phyloP scores from a whole-genome alignment of 2,329 filamentous ascomycete species.

The Scedosporium boydii region DNA sequence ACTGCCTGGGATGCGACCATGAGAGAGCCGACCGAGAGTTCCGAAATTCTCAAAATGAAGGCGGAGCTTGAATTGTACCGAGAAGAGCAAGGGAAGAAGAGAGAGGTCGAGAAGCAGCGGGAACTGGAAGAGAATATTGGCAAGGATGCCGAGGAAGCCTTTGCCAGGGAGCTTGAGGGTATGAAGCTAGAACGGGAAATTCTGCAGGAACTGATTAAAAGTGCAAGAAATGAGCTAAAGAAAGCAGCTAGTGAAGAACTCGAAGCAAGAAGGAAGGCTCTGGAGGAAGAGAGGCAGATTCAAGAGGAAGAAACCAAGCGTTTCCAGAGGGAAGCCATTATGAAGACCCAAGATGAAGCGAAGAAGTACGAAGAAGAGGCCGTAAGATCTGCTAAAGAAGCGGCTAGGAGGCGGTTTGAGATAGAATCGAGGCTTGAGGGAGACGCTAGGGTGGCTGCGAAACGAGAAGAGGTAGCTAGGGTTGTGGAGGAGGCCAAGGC shows the following conservation, averaged over 20 bases:
- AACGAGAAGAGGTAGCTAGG: slow-evolving; percentile 29
- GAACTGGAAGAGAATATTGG: slow-evolving; percentile 35
- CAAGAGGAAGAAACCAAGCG: slow-evolving; percentile 31
- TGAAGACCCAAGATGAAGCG: slow-evolving; percentile 33
- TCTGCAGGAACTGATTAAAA: slow-evolving; percentile 19
- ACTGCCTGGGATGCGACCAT: too few relatives aligned
- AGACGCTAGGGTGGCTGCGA: slow-evolving; percentile 33
- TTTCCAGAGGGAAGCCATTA: slow-evolving; percentile 15
- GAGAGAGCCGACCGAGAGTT: slow-evolving; percentile 26
- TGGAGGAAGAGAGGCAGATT: slow-evolving; percentile 25
- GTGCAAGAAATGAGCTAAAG: slow-evolving; percentile 27
- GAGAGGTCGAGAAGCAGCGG: slow-evolving; percentile 32
- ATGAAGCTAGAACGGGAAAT: slow-evolving; percentile 35
- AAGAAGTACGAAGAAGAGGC: slow-evolving; percentile 29
- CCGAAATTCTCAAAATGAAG: slow-evolving; percentile 52
- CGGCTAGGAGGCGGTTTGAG: slow-evolving; percentile 31
- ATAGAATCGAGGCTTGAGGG: slow-evolving; percentile 29
- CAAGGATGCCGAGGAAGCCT: slow-evolving; percentile 35
- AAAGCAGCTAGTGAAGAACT: slow-evolving; percentile 28
- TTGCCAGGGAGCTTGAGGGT: slow-evolving; percentile 30
- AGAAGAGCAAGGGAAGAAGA: slow-evolving; percentile 32
- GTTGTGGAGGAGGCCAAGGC: slow-evolving; percentile 22
- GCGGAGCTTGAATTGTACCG: slow-evolving; percentile 46
- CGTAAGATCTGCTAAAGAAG: slow-evolving; percentile 39
- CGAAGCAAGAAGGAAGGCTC: slow-evolving; percentile 26